Evolutionary conservation across 371 early-diverging fungal species (phyloP).

Genomic region (Neoconidiobolus thromboides): DNA sequence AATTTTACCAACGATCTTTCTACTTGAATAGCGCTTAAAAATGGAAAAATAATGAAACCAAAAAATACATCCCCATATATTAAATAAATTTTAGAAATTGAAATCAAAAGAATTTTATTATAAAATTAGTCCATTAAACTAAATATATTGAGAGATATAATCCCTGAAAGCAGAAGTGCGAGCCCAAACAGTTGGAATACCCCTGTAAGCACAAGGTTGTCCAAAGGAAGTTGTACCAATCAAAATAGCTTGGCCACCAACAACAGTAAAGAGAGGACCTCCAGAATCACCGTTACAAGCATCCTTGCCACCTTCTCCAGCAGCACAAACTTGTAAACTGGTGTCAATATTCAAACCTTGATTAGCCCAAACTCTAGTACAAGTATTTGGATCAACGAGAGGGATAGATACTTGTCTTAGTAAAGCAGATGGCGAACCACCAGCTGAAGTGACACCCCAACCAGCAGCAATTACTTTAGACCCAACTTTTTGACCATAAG

Average conservation of each 20-base stretch:
- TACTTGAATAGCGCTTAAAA: no score
- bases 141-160: no score
- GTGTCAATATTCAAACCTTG: background rate
- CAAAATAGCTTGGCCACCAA: background rate
- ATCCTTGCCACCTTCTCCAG: constrained; percentile 1
- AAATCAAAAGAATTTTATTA: no score
- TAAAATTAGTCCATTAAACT: no score
- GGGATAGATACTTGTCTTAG: constrained; percentile 1
- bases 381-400: background rate
- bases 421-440: background rate
- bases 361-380: background rate
- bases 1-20: no score
- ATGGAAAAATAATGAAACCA: no score
- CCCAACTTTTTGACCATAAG: background rate
- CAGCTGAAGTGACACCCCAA: background rate
- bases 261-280: background rate
- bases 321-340: background rate
- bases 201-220: background rate
- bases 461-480: background rate
- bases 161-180: background rate
- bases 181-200: background rate
- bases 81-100: no score
- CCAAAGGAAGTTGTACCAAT: constrained; percentile 5
- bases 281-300: constrained; percentile 4
- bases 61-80: no score